A percentile compares a stretch with the other conserved stretches of the same genome.
Conservation (phyloP, 805 yeast species). For the Barnettozyma botsteinii region DNA sequence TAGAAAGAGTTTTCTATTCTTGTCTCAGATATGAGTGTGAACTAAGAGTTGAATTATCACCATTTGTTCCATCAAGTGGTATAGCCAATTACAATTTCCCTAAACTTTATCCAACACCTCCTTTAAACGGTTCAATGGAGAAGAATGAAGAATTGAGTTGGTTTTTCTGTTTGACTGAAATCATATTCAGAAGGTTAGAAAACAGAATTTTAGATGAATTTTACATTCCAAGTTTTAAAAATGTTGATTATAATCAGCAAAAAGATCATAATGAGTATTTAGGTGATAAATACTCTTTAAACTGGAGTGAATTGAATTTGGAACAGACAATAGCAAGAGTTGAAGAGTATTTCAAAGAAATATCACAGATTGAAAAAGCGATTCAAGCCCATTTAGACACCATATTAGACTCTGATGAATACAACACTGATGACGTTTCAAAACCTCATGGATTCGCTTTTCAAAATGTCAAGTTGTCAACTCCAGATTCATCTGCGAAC, state of each 20-base stretch:
- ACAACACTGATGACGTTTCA: constrained; percentile 7
- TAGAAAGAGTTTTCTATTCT: constrained; percentile 21
- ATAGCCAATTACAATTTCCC: constrained; percentile 23
- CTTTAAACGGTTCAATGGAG: constrained; percentile 15
- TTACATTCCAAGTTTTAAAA: constrained; percentile 15
- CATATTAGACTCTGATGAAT: constrained; percentile 13
- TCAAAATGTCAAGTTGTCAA: constrained; percentile 8
- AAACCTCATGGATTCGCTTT: constrained; percentile 21
- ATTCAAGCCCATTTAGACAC: constrained; percentile 13
- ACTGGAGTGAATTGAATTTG: constrained; percentile 17
- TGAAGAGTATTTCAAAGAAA: constrained; percentile 14
- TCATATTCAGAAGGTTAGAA: constrained; percentile 21
- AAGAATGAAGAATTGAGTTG: constrained; percentile 20
- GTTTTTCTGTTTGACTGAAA: constrained; percentile 24
- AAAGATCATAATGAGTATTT: constrained; percentile 4
- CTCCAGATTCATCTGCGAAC: not conserved
- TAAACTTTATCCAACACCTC: constrained; percentile 20
- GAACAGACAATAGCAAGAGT: constrained; percentile 9
- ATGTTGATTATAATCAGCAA: constrained; percentile 1
- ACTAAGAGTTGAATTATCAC: constrained; percentile 23
- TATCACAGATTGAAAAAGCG: constrained; percentile 17
- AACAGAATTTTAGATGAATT: constrained; percentile 22
- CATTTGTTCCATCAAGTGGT: constrained; percentile 22
- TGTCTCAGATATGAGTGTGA: constrained; percentile 24
- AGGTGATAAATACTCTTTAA: constrained; percentile 8